Evolutionary conservation across 1,284 basidiomycete genomes (phyloP).

Genomic region (Cutaneotrichosporon cutaneum): DNA sequence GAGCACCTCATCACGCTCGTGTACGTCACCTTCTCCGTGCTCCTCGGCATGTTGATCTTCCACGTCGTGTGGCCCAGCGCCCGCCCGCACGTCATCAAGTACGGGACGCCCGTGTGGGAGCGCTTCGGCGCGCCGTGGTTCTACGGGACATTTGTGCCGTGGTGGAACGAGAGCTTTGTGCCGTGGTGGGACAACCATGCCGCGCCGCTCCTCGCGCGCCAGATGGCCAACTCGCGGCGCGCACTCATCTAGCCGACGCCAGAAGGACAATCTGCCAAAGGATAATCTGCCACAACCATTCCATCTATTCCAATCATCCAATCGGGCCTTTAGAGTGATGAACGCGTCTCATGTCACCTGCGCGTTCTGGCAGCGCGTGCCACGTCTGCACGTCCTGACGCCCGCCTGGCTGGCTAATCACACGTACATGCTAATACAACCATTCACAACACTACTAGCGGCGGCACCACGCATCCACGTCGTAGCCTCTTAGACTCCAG

Average conservation of each 20-base stretch:
- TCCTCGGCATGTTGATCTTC: neutral
- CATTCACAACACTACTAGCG: neutral
- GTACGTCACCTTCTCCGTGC: neutral
- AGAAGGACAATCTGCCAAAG: neutral
- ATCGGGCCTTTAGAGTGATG: neutral
- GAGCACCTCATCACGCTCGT: neutral
- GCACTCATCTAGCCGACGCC: neutral
- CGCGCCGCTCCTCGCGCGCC: neutral
- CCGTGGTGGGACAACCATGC: conserved; percentile 13
- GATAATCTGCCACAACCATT: too few species aligned
- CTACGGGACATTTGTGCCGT: conserved; percentile 5
- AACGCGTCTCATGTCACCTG: neutral
- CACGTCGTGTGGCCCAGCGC: neutral
- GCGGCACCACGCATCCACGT: too few species aligned
- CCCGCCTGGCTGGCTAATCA: too few species aligned
- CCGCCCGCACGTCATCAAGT: neutral
- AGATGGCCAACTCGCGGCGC: neutral
- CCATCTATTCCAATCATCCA: neutral
- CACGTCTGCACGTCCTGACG: too few species aligned
- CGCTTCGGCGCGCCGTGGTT: neutral
- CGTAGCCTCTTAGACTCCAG: neutral
- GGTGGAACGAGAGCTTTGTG: conserved; percentile 11
- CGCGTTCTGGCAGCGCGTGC: too few species aligned
- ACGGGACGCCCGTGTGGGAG: conserved; percentile 2
- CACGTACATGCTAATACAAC: conserved; percentile 5